These are phyloP conservation scores for Singerocomus inundabilis DNA, from an alignment of 1,284 basidiomycete species.

Conservation along the genomic window DNA sequence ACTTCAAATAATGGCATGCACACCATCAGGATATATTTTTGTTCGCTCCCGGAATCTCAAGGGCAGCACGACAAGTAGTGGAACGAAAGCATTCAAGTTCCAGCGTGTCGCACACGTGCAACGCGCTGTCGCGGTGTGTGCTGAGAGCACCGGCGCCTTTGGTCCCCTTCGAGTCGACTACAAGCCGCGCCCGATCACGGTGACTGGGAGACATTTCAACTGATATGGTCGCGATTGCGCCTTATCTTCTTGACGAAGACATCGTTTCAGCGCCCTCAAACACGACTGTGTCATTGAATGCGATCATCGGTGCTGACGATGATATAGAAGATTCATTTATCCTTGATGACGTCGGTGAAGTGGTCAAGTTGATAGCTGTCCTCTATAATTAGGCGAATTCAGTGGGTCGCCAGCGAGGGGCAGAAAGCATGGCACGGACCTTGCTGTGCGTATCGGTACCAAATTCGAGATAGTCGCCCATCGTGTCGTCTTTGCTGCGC, in stretches of 20 bases:
- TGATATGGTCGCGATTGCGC: conserved; percentile 67
- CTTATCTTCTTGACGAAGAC: conserved; percentile 38
- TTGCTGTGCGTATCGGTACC: conserved; percentile 47
- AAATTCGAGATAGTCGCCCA: conserved; percentile 61
- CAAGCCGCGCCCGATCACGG: conserved; percentile 53
- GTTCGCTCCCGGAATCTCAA: conserved; percentile 67
- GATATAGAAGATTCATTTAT: conserved; percentile 46
- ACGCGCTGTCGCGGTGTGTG: conserved; percentile 80
- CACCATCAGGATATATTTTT: conserved; percentile 77
- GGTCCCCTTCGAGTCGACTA: conserved; percentile 83
- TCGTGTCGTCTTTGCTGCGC: conserved; percentile 59
- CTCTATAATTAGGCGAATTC: conserved; percentile 30
- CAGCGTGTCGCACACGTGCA: conserved; percentile 81
- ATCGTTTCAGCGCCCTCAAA: background rate
- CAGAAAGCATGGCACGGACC: conserved; percentile 54
- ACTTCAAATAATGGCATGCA: conserved; percentile 2
- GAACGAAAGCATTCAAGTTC: conserved; percentile 76
- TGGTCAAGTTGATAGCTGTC: conserved; percentile 43
- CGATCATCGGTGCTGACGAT: conserved; percentile 30
- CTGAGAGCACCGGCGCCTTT: conserved; percentile 88
- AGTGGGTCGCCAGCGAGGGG: conserved; percentile 35
- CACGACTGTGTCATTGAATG: conserved; percentile 1
- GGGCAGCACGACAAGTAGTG: conserved; percentile 30
- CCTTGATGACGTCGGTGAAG: conserved; percentile 47
- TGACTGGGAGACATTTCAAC: conserved; percentile 65